Base-by-base conservation (phyloP, 2,329 filamentous ascomycete genomes). In the Clathrospora elynae region DNA sequence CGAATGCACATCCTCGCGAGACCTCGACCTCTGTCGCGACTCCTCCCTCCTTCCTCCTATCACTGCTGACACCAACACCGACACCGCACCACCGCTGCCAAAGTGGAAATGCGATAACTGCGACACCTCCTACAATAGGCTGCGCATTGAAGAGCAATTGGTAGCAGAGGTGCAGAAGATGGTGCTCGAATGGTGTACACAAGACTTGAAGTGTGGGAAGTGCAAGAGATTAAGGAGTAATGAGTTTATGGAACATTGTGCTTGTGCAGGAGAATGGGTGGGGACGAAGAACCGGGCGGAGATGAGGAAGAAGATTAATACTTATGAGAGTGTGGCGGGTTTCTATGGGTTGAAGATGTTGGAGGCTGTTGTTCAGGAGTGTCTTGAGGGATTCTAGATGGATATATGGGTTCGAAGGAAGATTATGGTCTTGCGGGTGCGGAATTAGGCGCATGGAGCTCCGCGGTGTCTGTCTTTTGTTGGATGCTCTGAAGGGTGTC, bases 181-280 rank as follows among this genome's bases (percentile, higher is more conserved):
- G 64, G 76, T 89, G 6, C 79, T 89, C 17, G 83, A 87, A 59
- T 99, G 95, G 91, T 79, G 84, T 51, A 88, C 86, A 22, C 92
- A 97, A 73, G 93, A 99, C 68, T 72, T 97, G 44, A 90, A 90
- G 71, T 99, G 93, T 67, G 82, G 80, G 20, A 89, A 89, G 57
- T 85, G 82, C 59, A 70, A 69, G 28, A 61, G 73, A 3, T 71
- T 96, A 25, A 77, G 90, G 64, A 78, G 88, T 26, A 97, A 96
- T 67, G 92, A 96, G 62, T 95, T 97, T 60, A 90, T 93, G 84
- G 92, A 96, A 69, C 91, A 97, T 71, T 99, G 95, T 71, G 87
- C 85, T 8, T 99, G 93, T 75, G 89, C 88, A 49, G 93, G 93
- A 3, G 80, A 81, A 46, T 99, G 93, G 93, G 79, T 78, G 12